These are phyloP conservation scores for Tephrocybe sp. DNA, from an alignment of 768 basidiomycete species.

Conservation along the genomic window DNA sequence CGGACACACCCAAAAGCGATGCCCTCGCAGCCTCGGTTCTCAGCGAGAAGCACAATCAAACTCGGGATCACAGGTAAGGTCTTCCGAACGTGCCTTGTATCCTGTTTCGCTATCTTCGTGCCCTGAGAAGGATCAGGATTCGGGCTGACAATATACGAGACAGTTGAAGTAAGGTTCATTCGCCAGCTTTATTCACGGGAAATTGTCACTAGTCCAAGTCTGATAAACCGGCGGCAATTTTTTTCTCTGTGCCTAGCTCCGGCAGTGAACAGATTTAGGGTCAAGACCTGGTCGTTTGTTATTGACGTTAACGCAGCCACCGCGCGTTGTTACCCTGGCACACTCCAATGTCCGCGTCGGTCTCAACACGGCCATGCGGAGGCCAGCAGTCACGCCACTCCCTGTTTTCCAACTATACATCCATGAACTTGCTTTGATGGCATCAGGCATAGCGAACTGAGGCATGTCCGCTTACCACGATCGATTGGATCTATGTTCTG, in stretches of 20 bases:
- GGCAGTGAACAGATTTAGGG: background rate
- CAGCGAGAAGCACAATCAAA: too few relatives aligned
- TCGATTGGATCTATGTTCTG: background rate
- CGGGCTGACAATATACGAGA: too few relatives aligned
- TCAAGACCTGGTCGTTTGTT: background rate
- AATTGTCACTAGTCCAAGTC: background rate
- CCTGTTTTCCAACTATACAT: slow-evolving; percentile 4
- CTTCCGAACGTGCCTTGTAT: too few relatives aligned
- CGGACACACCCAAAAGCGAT: slow-evolving; percentile 9
- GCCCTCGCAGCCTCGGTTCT: slow-evolving; percentile 5
- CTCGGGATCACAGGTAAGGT: too few relatives aligned
- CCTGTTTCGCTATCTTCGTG: too few relatives aligned
- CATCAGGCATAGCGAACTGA: slow-evolving; percentile 13
- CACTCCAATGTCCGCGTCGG: background rate
- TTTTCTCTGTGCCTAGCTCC: too few relatives aligned
- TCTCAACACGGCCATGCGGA: slow-evolving; percentile 2
- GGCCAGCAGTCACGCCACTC: slow-evolving; percentile 5
- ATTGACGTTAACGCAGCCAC: background rate
- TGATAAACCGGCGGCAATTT: background rate
- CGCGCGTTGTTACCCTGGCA: background rate
- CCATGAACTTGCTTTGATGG: slow-evolving; percentile 7
- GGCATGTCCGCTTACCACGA: slow-evolving; percentile 3
- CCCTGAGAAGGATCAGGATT: too few relatives aligned
- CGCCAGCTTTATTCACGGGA: background rate
- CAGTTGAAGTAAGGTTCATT: background rate